These are phyloP conservation scores for Xylaria longipes DNA, from an alignment of 495 filamentous ascomycete genomes.

Conservation along the genomic window DNA sequence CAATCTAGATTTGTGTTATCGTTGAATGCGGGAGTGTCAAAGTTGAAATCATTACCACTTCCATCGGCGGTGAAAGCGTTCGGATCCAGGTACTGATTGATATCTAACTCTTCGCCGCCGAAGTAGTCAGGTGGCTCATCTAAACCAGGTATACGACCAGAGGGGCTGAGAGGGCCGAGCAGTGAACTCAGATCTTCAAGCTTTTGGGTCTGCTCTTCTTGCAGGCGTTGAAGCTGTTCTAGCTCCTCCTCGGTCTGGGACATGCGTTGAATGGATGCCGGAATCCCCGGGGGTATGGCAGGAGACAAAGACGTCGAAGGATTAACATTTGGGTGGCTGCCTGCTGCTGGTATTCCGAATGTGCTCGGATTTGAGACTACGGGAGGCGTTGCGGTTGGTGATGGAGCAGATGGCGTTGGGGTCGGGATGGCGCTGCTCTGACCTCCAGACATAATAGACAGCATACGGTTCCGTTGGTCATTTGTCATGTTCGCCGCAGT, in stretches of 20 bases:
- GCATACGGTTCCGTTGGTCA: slow-evolving; percentile 79
- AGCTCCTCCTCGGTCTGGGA: slow-evolving; percentile 72
- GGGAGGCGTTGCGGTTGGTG: slow-evolving; percentile 32
- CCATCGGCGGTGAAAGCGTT: slow-evolving; percentile 59
- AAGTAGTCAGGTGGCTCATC: slow-evolving; percentile 57
- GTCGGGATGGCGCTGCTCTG: slow-evolving; percentile 32
- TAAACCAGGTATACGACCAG: slow-evolving; percentile 79
- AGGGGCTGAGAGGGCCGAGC: slow-evolving; percentile 79
- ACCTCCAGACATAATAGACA: slow-evolving; percentile 72
- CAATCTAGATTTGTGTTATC: slow-evolving; percentile 33
- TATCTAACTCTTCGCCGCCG: slow-evolving; percentile 57
- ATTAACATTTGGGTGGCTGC: slow-evolving; percentile 41
- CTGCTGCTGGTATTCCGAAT: slow-evolving; percentile 35
- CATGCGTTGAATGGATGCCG: slow-evolving; percentile 63
- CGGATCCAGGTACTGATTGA: slow-evolving; percentile 73
- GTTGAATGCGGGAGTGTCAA: slow-evolving; percentile 37
- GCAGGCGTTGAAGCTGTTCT: slow-evolving; percentile 73
- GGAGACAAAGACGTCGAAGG: slow-evolving; percentile 51
- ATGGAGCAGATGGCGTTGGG: slow-evolving; percentile 33
- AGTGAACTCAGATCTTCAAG: slow-evolving; percentile 73
- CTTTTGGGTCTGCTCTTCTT: slow-evolving; percentile 72
- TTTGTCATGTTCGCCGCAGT: slow-evolving; percentile 70
- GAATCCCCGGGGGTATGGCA: slow-evolving; percentile 64
- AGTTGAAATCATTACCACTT: slow-evolving; percentile 48
- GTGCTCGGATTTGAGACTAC: slow-evolving; percentile 17